Conservation (phyloP, 208 protist species). For the Crithidia brevicula region DNA sequence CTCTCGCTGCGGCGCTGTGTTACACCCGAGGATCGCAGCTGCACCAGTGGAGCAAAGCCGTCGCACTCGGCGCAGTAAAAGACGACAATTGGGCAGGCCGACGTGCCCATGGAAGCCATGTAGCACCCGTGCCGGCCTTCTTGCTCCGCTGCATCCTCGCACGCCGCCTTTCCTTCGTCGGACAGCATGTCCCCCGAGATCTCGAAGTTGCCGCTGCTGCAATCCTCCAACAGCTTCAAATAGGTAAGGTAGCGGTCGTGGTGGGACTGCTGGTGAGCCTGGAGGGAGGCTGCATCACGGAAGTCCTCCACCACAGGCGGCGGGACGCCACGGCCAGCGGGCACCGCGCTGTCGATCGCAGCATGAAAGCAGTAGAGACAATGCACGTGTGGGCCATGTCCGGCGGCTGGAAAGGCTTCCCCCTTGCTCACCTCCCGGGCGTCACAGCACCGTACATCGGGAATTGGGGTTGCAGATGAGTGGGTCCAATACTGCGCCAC, state of each 20-base stretch:
- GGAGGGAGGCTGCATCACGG: conserved; percentile 22
- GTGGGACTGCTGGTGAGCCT: conserved; percentile 29
- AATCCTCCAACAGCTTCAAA: conserved; percentile 40
- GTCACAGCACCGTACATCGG: conserved; percentile 33
- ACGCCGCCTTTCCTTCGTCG: conserved; percentile 30
- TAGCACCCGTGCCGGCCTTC: conserved; percentile 61
- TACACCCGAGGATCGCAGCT: conserved; percentile 19
- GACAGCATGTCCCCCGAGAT: conserved; percentile 20
- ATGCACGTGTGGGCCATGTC: conserved; percentile 43
- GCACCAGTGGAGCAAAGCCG: conserved; percentile 51
- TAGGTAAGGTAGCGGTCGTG: conserved; percentile 24
- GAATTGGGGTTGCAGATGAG: conserved; percentile 11
- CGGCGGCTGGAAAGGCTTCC: conserved; percentile 18
- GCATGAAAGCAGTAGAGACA: conserved; percentile 54
- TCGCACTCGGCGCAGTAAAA: conserved; percentile 67
- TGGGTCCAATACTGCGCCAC: conserved; percentile 21
- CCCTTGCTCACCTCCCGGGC: conserved; percentile 19
- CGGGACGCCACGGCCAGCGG: conserved; percentile 24
- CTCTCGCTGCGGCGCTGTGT: too few relatives aligned
- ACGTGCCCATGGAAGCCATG: conserved; percentile 51
- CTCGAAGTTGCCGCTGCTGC: conserved; percentile 18
- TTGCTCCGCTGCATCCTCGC: conserved; percentile 49
- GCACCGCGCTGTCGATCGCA: conserved; percentile 7
- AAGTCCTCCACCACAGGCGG: conserved; percentile 38
- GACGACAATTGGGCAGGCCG: conserved; percentile 44